A percentile compares a stretch with the other conserved stretches of the same genome.
These are phyloP conservation scores for Aspergillus avenaceus DNA, from an alignment of 495 filamentous ascomycete species.

Conservation along the genomic window DNA sequence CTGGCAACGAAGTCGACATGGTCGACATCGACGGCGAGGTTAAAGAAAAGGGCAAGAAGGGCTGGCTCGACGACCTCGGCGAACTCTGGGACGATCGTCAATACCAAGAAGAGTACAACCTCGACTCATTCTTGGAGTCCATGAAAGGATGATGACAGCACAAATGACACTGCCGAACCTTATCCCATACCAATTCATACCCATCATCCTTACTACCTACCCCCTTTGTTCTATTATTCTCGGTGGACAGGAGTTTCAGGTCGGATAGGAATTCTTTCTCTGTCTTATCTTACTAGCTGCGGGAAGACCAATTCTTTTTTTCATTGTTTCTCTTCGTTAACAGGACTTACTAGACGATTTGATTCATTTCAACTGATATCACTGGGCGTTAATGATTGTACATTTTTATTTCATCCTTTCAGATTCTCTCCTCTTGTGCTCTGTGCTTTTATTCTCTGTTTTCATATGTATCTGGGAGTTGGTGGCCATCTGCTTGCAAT, in stretches of 20 bases:
- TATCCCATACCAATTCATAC: neutral
- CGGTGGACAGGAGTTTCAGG: neutral
- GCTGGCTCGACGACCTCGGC: constrained; percentile 87
- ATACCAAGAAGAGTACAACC: constrained; percentile 95
- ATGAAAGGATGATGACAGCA: constrained; percentile 68
- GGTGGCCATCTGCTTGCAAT: neutral
- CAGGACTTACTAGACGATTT: neutral
- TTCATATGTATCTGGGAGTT: neutral
- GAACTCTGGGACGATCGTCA: constrained; percentile 95
- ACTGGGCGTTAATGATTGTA: neutral
- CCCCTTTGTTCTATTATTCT: neutral
- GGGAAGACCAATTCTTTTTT: too few species aligned
- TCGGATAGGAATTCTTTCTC: neutral
- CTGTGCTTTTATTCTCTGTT: neutral
- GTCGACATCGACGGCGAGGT: constrained; percentile 91
- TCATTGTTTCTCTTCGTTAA: neutral
- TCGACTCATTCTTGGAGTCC: constrained; percentile 85
- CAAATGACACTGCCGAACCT: too few species aligned
- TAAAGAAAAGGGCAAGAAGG: constrained; percentile 93
- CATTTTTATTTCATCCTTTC: neutral
- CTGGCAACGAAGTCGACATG: constrained; percentile 79
- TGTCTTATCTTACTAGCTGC: neutral
- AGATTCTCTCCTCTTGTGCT: neutral
- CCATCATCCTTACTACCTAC: neutral
- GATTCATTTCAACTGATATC: neutral